These are phyloP conservation scores for Claviceps citrina DNA, from an alignment of 2,329 filamentous ascomycete genomes.

Conservation along the genomic window DNA sequence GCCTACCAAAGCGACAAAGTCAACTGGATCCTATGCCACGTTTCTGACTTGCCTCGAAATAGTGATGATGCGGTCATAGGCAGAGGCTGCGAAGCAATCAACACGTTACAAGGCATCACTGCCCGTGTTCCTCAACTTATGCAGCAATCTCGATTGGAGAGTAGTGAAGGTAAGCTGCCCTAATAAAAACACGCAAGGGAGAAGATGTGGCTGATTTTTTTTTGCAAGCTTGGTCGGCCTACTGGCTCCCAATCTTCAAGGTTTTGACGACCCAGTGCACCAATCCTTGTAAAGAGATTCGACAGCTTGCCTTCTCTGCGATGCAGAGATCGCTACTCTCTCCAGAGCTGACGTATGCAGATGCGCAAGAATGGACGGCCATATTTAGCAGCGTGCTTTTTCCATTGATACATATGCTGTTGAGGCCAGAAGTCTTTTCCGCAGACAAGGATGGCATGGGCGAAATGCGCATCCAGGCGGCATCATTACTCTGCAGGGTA, in stretches of 20 bases:
- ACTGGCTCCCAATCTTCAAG: constrained; percentile 91
- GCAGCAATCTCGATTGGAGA: constrained; percentile 82
- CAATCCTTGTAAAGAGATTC: constrained; percentile 85
- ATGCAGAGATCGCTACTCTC: constrained; percentile 77
- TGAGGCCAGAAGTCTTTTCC: constrained; percentile 91
- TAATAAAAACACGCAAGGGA: too few relatives aligned
- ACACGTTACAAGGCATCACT: constrained; percentile 69
- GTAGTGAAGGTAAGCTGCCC: constrained; percentile 51
- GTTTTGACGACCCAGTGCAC: constrained; percentile 79
- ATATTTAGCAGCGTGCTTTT: constrained; percentile 93
- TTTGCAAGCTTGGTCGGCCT: constrained; percentile 72
- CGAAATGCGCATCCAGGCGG: constrained; percentile 82
- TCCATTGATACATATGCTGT: constrained; percentile 68
- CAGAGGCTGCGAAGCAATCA: constrained; percentile 67
- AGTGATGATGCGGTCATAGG: constrained; percentile 42
- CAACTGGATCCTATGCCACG: not conserved
- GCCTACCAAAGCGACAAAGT: not conserved
- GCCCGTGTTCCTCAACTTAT: constrained; percentile 72
- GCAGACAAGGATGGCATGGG: constrained; percentile 86
- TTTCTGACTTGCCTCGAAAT: not conserved
- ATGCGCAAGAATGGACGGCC: constrained; percentile 83
- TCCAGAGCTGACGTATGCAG: constrained; percentile 64
- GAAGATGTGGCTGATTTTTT: constrained; percentile 3
- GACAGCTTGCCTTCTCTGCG: constrained; percentile 72
- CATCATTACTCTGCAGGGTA: constrained; percentile 83